These are phyloP conservation scores for Extremus antarcticus DNA, from an alignment of 495 filamentous ascomycete genomes.

Conservation along the genomic window DNA sequence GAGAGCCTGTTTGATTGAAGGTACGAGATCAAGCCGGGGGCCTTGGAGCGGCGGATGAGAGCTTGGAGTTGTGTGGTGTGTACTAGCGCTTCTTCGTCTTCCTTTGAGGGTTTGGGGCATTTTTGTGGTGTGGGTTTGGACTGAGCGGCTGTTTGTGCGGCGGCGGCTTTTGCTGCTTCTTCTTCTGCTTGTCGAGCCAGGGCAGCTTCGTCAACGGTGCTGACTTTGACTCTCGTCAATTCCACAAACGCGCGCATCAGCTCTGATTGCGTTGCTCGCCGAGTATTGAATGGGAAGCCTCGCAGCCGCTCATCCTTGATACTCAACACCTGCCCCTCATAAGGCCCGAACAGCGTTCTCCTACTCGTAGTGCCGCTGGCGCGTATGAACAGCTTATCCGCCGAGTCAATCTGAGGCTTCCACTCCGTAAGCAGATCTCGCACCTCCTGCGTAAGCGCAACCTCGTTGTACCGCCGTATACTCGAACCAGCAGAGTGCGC, in stretches of 20 bases:
- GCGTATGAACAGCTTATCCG: slow-evolving; percentile 76
- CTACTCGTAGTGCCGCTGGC: slow-evolving; percentile 80
- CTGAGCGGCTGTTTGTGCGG: too few relatives aligned
- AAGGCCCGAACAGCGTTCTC: slow-evolving; percentile 75
- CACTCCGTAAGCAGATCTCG: slow-evolving; percentile 67
- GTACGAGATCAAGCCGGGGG: slow-evolving; percentile 78
- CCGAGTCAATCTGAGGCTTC: slow-evolving; percentile 69
- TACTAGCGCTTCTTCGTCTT: slow-evolving; percentile 66
- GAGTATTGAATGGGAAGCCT: slow-evolving; percentile 87
- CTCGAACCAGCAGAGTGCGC: slow-evolving; percentile 90
- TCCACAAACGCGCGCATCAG: slow-evolving; percentile 90
- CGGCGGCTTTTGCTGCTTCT: too few relatives aligned
- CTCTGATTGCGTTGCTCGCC: slow-evolving; percentile 87
- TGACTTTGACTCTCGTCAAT: slow-evolving; percentile 78
- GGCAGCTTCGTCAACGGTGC: slow-evolving; percentile 53
- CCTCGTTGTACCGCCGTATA: slow-evolving; percentile 87
- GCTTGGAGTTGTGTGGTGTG: slow-evolving; percentile 83
- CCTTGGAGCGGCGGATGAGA: slow-evolving; percentile 79
- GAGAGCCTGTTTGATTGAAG: slow-evolving; percentile 58
- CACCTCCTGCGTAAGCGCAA: slow-evolving; percentile 72
- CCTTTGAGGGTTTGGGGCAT: slow-evolving; percentile 46
- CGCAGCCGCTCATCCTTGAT: slow-evolving; percentile 76
- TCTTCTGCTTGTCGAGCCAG: slow-evolving; percentile 21
- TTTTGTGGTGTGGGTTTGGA: too few relatives aligned
- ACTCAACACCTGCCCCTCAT: slow-evolving; percentile 74